Evolutionary conservation across 2,329 filamentous ascomycete genomes (phyloP).

Genomic region (Fusarium sp.): DNA sequence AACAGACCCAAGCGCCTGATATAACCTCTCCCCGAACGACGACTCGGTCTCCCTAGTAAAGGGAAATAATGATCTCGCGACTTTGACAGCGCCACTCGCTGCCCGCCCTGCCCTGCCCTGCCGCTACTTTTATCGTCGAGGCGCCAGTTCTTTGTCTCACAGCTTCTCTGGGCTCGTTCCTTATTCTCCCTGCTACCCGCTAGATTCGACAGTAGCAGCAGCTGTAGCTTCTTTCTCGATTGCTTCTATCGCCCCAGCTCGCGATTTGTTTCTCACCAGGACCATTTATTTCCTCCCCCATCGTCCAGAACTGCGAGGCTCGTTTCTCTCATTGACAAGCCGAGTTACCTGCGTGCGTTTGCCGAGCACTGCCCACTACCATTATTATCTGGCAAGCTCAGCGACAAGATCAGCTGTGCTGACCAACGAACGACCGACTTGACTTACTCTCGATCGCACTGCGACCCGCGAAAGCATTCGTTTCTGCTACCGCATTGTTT

Average conservation of each 20-base stretch:
- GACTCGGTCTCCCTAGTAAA: conserved; percentile 37
- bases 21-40: conserved; percentile 41
- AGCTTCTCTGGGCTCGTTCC: conserved; percentile 44
- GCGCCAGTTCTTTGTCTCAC: conserved; percentile 52
- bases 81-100: conserved; percentile 47
- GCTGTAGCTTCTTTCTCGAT: conserved; percentile 35
- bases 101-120: conserved; percentile 42
- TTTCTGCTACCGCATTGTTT: conserved; percentile 34
- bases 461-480: conserved; percentile 41
- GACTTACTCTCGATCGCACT: conserved; percentile 39
- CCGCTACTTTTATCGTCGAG: conserved; percentile 47
- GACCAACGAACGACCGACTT: conserved; percentile 45
- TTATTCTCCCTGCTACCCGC: conserved; percentile 46
- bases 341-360: conserved; percentile 27
- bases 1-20: conserved; percentile 33
- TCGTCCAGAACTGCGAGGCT: conserved; percentile 17
- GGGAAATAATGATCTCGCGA: conserved; percentile 48
- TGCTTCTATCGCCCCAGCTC: conserved; percentile 30
- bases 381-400: conserved; percentile 25
- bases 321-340: conserved; percentile 27
- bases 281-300: conserved; percentile 1
- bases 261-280: conserved; percentile 20
- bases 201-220: conserved; percentile 45
- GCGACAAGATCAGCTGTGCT: conserved; percentile 50
- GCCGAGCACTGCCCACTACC: conserved; percentile 33